These are phyloP conservation scores for Volvox carteri DNA, from an alignment of 163 green algal genomes.

Conservation along the genomic window DNA sequence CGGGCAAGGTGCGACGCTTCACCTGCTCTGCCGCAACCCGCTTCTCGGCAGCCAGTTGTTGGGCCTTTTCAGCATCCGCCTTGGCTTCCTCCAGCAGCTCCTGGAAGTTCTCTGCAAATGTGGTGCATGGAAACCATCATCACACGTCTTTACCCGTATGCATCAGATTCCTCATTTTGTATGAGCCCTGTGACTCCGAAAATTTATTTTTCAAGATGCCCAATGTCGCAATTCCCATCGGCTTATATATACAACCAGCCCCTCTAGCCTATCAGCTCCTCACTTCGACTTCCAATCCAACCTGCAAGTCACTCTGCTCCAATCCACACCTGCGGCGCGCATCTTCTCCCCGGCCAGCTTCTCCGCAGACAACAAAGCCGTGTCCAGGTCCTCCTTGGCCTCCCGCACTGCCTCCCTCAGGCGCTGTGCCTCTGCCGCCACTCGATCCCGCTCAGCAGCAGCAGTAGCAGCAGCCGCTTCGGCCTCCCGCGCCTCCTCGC, in stretches of 20 bases:
- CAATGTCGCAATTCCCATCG: too few species aligned
- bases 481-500: not conserved
- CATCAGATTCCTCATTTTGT: too few species aligned
- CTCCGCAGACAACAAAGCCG: not conserved
- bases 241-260: too few species aligned
- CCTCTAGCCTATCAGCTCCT: too few species aligned
- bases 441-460: not conserved
- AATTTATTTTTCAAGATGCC: too few species aligned
- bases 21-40: constrained; percentile 24
- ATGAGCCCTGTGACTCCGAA: too few species aligned
- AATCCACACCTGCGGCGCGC: constrained; percentile 5
- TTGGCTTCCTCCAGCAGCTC: not conserved
- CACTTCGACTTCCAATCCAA: too few species aligned
- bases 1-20: too few species aligned
- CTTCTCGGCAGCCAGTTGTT: not conserved
- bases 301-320: too few species aligned
- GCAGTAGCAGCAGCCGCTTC: not conserved
- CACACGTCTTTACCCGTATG: too few species aligned
- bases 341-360: not conserved
- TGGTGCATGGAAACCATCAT: too few species aligned
- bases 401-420: not conserved
- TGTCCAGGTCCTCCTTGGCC: not conserved
- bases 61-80: not conserved
- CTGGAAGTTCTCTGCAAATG: not conserved
- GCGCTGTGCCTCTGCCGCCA: not conserved